Evolutionary conservation across 495 filamentous ascomycete genomes (phyloP), one percentile per base, ranked within the genome.

Genomic region (Rhizodiscina lignyota): DNA sequence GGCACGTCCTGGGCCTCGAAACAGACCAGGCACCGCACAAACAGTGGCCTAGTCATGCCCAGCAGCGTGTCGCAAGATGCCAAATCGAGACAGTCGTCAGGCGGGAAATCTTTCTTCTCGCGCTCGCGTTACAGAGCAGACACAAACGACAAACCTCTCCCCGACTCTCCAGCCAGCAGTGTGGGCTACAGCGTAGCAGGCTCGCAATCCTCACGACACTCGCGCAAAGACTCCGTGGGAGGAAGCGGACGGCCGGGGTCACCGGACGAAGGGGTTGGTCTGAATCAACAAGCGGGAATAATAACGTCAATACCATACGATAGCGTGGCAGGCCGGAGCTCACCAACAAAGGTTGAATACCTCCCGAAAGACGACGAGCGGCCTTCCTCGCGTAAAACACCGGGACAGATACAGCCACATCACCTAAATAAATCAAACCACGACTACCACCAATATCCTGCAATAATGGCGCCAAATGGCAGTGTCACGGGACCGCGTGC

Each of bases 271-370:
- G 41, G 63, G 41, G 39, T 51, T n/a, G 72, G 67, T 26, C 49
- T 91, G 17, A 75, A 79, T 39, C 74, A 74, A 56, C 80, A 69
- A 21, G 73, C 87, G n/a, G 89, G 84, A 32, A 70, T 86, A 11
- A 83, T 94, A 39, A 83, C 85, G 5, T 77, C 79, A 1, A 87
- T 97, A 39, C 83, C 89, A 10, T 94, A 87, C 57, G 82, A 94
- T 35, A 74, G 61, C 39, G 55, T 67, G 20, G 51, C 71, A 19
- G 81, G 83, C 52, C 61, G 60, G 22, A 68, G 65, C 35, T 75
- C 72, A 28, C 83, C 86, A 1, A 70, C 85, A 37, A 58, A 77
- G 11, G 63, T 86, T 41, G 79, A 93, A 22, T 80, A 79, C 47
- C 62, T 87, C 33, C 76, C 79, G 21, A 72, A 75, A 41, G 59